phyloP scores from a whole-genome alignment of 768 basidiomycete species.

The Piloderma croceum region DNA sequence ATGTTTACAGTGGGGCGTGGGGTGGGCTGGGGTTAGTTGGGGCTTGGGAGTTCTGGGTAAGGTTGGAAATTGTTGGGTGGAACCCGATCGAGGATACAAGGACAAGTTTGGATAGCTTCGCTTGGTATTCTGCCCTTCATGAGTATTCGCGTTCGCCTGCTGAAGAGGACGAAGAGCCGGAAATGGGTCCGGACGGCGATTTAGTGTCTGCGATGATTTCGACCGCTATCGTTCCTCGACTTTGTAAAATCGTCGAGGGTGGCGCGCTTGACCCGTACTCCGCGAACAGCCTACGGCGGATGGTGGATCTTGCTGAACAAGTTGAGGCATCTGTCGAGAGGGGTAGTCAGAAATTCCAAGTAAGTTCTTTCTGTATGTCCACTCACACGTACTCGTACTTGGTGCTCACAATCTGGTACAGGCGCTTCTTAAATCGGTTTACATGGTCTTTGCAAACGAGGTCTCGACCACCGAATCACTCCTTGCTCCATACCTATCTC shows the following conservation, averaged over 20 bases:
- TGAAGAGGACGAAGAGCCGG: slow-evolving; percentile 43
- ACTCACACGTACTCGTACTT: neutral
- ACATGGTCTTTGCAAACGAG: slow-evolving; percentile 47
- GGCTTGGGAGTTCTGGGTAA: slow-evolving; percentile 94
- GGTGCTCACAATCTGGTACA: slow-evolving; percentile 29
- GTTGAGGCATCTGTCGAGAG: slow-evolving; percentile 68
- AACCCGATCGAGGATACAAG: slow-evolving; percentile 64
- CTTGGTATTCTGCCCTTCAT: slow-evolving; percentile 77
- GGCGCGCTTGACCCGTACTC: slow-evolving; percentile 86
- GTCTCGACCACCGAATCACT: slow-evolving; percentile 46
- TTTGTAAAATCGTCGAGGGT: slow-evolving; percentile 68
- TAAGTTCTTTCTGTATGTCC: slow-evolving; percentile 23
- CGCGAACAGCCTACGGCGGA: slow-evolving; percentile 47
- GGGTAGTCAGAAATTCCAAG: slow-evolving; percentile 61
- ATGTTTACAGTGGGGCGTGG: slow-evolving; percentile 85
- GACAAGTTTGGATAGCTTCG: slow-evolving; percentile 72
- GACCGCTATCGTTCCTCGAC: slow-evolving; percentile 71
- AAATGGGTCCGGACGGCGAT: slow-evolving; percentile 79
- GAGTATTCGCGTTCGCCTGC: slow-evolving; percentile 62
- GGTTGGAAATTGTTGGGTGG: slow-evolving; percentile 84
- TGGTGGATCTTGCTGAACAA: slow-evolving; percentile 76
- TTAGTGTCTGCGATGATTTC: slow-evolving; percentile 83
- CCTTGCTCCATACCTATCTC: slow-evolving; percentile 44
- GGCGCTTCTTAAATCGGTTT: slow-evolving; percentile 54
- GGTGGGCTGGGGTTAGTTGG: slow-evolving; percentile 82